Evolutionary conservation across 345 rosid genomes (phyloP).

Genomic region (Aquilaria yunnanensis): DNA sequence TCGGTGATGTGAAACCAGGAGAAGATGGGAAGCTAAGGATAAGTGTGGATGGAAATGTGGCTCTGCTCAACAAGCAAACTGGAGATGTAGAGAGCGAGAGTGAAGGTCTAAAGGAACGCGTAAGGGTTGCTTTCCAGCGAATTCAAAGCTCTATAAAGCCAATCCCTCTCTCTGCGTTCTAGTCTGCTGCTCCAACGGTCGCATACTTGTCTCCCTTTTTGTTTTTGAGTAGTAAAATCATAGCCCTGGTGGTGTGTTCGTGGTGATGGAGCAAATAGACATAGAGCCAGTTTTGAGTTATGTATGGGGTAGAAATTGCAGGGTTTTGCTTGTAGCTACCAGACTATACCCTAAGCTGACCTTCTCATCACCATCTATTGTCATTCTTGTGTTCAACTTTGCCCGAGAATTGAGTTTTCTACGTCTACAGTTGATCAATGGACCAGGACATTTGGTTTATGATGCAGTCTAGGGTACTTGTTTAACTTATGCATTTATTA

Average conservation of each 20-base stretch:
- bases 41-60: conserved; percentile 71
- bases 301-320: too few relatives aligned
- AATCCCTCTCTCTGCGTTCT: conserved; percentile 48
- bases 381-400: neutral
- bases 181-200: neutral
- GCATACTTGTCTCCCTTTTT: neutral
- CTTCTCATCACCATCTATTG: neutral
- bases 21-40: conserved; percentile 74
- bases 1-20: conserved; percentile 81
- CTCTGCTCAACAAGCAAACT: conserved; percentile 65
- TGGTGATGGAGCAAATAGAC: too few relatives aligned
- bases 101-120: conserved; percentile 83
- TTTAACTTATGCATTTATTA: too few relatives aligned
- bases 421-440: too few relatives aligned
- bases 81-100: conserved; percentile 92
- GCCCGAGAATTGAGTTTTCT: neutral
- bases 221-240: neutral
- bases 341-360: too few relatives aligned
- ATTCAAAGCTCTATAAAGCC: conserved; percentile 81
- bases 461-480: too few relatives aligned
- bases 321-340: too few relatives aligned
- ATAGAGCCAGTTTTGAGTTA: too few relatives aligned
- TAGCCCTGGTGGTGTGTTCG: too few relatives aligned
- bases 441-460: too few relatives aligned
- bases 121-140: conserved; percentile 48